Conservation (phyloP, 371 early-diverging fungal species). For the Rhizopus stolonifer region DNA sequence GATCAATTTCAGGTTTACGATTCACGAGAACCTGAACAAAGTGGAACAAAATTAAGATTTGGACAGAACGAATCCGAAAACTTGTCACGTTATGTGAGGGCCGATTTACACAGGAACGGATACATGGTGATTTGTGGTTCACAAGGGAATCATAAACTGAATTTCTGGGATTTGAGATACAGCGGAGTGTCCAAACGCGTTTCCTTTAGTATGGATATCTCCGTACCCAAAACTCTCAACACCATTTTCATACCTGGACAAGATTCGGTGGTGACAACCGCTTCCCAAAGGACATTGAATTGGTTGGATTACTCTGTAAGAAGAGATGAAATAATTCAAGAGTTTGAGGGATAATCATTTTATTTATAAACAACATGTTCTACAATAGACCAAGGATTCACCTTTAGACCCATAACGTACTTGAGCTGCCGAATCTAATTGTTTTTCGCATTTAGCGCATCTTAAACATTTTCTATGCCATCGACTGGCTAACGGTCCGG, state of each 20-base stretch:
- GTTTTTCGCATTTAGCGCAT: slow-evolving; percentile 54
- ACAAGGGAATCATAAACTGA: slow-evolving; percentile 25
- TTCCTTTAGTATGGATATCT: slow-evolving; percentile 24
- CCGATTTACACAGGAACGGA: slow-evolving; percentile 43
- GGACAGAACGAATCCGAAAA: slow-evolving; percentile 35
- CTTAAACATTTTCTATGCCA: slow-evolving; percentile 66
- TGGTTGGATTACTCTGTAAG: slow-evolving; percentile 41
- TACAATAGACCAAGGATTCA: slow-evolving; percentile 46
- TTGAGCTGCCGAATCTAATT: slow-evolving; percentile 58
- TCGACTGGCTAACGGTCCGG: slow-evolving; percentile 55
- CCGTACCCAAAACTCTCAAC: slow-evolving; percentile 14
- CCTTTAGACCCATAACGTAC: slow-evolving; percentile 39
- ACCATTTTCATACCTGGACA: slow-evolving; percentile 28
- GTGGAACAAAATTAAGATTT: slow-evolving; percentile 27
- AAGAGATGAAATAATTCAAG: slow-evolving; percentile 18
- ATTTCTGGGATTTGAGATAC: slow-evolving; percentile 46
- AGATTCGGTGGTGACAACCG: slow-evolving; percentile 22
- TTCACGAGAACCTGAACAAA: slow-evolving; percentile 17
- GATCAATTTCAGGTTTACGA: slow-evolving; percentile 38
- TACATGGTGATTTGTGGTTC: slow-evolving; percentile 39
- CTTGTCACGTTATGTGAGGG: slow-evolving; percentile 31
- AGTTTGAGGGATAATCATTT: slow-evolving; percentile 11
- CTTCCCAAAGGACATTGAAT: slow-evolving; percentile 25
- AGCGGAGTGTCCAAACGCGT: slow-evolving; percentile 20
- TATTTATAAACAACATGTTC: slow-evolving; percentile 35